Evolutionary conservation across 2,329 filamentous ascomycete species (phyloP).

Genomic region (Talaromyces verruculosus): DNA sequence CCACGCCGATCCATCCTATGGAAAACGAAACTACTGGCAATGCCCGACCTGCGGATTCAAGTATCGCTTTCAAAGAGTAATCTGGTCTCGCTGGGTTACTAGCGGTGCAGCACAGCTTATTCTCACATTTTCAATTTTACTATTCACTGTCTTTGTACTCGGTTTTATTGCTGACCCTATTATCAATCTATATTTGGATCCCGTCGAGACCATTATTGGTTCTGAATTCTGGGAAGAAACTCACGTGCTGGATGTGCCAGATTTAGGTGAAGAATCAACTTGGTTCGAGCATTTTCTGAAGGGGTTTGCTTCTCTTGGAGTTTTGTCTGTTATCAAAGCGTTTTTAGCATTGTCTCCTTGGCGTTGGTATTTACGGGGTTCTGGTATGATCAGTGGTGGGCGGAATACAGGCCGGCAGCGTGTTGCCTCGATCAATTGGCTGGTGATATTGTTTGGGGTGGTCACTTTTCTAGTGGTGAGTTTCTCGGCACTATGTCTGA

Average conservation of each 20-base stretch:
- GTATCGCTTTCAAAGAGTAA: constrained; percentile 76
- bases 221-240: constrained; percentile 43
- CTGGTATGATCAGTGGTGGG: constrained; percentile 55
- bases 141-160: constrained; percentile 72
- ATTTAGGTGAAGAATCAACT: constrained; percentile 53
- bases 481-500: constrained; percentile 25
- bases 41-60: constrained; percentile 85
- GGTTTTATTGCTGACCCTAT: constrained; percentile 93
- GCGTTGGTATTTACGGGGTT: constrained; percentile 70
- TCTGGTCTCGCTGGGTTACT: constrained; percentile 69
- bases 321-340: constrained; percentile 81
- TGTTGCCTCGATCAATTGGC: constrained; percentile 74
- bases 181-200: constrained; percentile 83
- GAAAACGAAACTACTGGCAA: constrained; percentile 72
- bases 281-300: constrained; percentile 87
- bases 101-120: constrained; percentile 65
- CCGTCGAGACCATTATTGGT: constrained; percentile 61
- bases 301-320: constrained; percentile 82
- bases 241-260: constrained; percentile 35
- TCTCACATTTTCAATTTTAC: constrained; percentile 71
- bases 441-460: constrained; percentile 76
- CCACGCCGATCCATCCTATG: constrained; percentile 65
- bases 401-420: constrained; percentile 69
- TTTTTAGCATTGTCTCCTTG: constrained; percentile 72
- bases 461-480: constrained; percentile 74